Evolutionary conservation across 371 early-diverging fungal genomes (phyloP).

Genomic region (Syncephalis fuscata): DNA sequence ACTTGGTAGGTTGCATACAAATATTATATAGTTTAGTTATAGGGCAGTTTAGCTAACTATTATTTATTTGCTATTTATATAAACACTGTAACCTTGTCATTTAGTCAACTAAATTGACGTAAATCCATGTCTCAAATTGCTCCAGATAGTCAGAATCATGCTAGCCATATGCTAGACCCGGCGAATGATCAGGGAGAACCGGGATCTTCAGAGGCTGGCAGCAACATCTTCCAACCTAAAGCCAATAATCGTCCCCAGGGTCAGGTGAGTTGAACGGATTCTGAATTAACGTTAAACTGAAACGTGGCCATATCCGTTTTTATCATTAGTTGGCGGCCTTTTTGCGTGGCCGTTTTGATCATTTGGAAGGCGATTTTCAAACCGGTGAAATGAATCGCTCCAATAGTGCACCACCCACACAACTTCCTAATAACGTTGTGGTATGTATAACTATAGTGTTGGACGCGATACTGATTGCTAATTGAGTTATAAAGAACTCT

Average conservation of each 20-base stretch:
- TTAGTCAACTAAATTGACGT: no score
- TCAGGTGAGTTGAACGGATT: conserved; percentile 3
- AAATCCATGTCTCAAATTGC: no score
- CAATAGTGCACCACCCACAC: conserved; percentile 10
- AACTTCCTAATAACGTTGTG: conserved; percentile 2
- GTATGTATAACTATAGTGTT: background rate
- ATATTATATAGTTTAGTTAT: no score
- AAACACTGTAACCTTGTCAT: no score
- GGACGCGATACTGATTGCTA: conserved; percentile 5
- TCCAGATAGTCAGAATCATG: no score
- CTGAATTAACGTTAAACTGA: background rate
- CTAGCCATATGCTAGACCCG: no score
- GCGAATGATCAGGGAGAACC: no score
- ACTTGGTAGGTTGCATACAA: no score
- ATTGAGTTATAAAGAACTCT: background rate
- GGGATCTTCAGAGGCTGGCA: conserved; percentile 3
- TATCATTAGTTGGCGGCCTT: conserved; percentile 4
- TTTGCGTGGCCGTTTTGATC: conserved; percentile 6
- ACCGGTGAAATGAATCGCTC: conserved; percentile 8
- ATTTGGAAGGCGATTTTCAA: conserved; percentile 6
- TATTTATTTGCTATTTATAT: no score
- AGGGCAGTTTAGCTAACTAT: no score
- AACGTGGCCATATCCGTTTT: background rate
- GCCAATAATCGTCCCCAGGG: conserved; percentile 10
- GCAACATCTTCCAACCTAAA: conserved; percentile 7